Evolutionary conservation across 1,284 basidiomycete species (phyloP).

Genomic region (Golubevia pallescens): DNA sequence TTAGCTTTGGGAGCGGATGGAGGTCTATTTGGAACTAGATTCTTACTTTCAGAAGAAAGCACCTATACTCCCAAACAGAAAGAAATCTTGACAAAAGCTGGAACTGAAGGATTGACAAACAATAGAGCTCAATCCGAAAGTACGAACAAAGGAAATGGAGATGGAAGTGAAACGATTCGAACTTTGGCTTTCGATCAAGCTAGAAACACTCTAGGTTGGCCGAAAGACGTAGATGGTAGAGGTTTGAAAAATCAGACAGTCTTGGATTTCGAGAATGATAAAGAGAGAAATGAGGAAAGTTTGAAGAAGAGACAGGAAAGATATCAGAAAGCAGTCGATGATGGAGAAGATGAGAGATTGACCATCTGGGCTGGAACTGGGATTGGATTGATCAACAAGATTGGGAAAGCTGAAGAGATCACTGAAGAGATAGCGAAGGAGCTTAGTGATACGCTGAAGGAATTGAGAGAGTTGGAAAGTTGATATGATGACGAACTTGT

Average conservation of each 20-base stretch:
- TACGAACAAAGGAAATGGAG: constrained; percentile 3
- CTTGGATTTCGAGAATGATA: constrained; percentile 35
- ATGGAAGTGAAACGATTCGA: constrained; percentile 31
- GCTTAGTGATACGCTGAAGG: constrained; percentile 15
- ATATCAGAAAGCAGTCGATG: constrained; percentile 39
- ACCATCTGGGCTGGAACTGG: constrained; percentile 60
- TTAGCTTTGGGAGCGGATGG: constrained; percentile 48
- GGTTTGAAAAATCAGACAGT: constrained; percentile 48
- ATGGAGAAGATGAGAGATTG: constrained; percentile 38
- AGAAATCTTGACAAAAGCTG: constrained; percentile 26
- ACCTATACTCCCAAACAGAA: constrained; percentile 48
- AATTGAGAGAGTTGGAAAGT: not conserved
- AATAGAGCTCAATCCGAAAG: not conserved
- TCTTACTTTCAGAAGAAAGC: constrained; percentile 55
- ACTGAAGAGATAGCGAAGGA: constrained; percentile 15
- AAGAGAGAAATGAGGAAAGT: constrained; percentile 11
- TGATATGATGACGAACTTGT: not conserved
- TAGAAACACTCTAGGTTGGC: constrained; percentile 53
- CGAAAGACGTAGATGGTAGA: constrained; percentile 49
- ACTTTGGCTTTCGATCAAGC: constrained; percentile 58
- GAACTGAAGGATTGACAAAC: not conserved
- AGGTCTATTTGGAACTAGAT: constrained; percentile 52
- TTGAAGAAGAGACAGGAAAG: constrained; percentile 28
- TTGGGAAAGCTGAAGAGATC: constrained; percentile 32
- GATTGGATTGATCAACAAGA: constrained; percentile 34